A percentile compares a stretch with the other conserved stretches of the same genome.
phyloP scores from a whole-genome alignment of 2,329 filamentous ascomycete genomes.

The Fusarium cicatricum region DNA sequence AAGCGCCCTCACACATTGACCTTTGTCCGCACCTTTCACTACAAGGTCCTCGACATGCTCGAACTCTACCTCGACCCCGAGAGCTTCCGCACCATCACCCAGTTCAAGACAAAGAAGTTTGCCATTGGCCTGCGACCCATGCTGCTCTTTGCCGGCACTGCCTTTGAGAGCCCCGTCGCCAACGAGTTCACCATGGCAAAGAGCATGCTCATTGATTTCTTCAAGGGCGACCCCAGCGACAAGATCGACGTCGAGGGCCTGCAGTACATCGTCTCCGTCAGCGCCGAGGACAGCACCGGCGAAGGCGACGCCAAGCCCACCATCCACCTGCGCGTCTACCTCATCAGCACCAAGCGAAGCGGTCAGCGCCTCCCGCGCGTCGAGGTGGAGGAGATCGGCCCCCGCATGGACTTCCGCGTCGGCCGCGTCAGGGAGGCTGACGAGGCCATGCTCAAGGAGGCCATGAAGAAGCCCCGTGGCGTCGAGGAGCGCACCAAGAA shows the following conservation, averaged over 20 bases:
- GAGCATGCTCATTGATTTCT: conserved; percentile 88
- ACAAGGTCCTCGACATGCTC: conserved; percentile 93
- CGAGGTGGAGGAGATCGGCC: conserved; percentile 94
- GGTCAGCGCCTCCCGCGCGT: conserved; percentile 89
- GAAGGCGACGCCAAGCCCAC: conserved; percentile 59
- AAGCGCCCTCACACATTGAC: conserved; percentile 95
- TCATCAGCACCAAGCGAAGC: conserved; percentile 84
- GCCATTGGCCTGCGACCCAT: conserved; percentile 87
- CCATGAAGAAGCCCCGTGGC: conserved; percentile 84
- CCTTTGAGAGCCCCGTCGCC: conserved; percentile 82
- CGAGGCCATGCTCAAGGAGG: conserved; percentile 82
- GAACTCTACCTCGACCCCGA: conserved; percentile 85
- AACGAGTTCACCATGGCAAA: conserved; percentile 88
- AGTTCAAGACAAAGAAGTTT: conserved; percentile 80
- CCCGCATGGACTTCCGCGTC: conserved; percentile 89
- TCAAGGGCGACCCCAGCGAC: conserved; percentile 77
- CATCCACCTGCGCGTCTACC: conserved; percentile 80
- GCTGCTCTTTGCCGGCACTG: conserved; percentile 87
- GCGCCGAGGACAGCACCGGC: conserved; percentile 70
- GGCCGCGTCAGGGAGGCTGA: conserved; percentile 84
- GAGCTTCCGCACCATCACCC: conserved; percentile 71
- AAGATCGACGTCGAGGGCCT: conserved; percentile 95
- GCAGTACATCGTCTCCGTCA: conserved; percentile 87
- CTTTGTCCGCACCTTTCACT: conserved; percentile 80
- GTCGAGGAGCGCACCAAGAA: conserved; percentile 86